Base-by-base conservation (phyloP, 2,329 filamentous ascomycete species). In the Lecanicillium sp. region DNA sequence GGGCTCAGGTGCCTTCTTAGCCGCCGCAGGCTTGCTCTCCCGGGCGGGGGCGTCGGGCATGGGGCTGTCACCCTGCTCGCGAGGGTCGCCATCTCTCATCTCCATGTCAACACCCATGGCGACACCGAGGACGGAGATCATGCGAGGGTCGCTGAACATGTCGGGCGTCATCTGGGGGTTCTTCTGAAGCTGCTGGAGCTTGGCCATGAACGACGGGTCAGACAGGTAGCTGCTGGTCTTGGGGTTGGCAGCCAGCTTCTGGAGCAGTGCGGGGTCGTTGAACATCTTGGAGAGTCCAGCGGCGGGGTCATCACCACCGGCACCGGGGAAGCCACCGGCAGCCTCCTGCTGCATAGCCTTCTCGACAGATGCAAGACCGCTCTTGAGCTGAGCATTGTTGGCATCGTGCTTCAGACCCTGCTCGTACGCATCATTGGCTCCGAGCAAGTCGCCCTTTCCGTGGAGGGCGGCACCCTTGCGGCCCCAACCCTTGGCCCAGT, bases 401-500 rank as follows among this genome's bases (percentile, higher is more conserved):
- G 90, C 83, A 64, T 98, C 93, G 48, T 91, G 77, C 74, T 96
- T 95, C 57, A 96, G 74, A n/a, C 91, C 93, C 65, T 94, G 81
- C 62, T 95, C 87, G 66, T 94, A 98, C 19, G 94, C 90, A 60
- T 96, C 90, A 54, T 85, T 80, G 27, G 93, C 90, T 40, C 81
- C 86, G 42, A 93, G 74, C 19, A 97, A 77, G 64, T 98, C 89
- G 44, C 90, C 88, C 51, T 84, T 74, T 38, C 93, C 93, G 67
- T 95, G 93, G 27, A 90, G 77, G 48, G 93, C 93, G 54, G 90
- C 85, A 56, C 91, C 93, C 68, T 96, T 96, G 52, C 93, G 84
- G 51, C 87, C 85, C 86, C 89, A 96, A 56, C 93, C 93, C 72
- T 97, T 97, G 51, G 89, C 83, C 93, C 93, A 98, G 74, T 97